Conservation (phyloP, 2,329 filamentous ascomycete species). For the Fonsecaea pedrosoi region DNA sequence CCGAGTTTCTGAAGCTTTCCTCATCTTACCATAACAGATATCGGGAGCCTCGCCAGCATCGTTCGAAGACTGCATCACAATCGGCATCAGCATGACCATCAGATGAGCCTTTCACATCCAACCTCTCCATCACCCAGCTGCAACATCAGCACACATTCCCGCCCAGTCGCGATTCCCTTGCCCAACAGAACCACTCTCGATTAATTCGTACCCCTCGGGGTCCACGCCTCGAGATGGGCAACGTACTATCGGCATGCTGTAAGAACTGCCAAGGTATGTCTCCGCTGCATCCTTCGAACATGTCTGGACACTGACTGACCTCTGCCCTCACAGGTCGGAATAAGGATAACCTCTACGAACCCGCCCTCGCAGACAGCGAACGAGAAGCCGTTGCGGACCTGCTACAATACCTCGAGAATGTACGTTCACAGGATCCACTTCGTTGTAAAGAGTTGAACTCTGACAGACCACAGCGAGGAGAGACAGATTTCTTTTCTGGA, state of each 20-base stretch:
- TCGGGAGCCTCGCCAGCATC: constrained; percentile 25
- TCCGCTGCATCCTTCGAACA: not conserved
- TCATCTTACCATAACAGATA: constrained; percentile 12
- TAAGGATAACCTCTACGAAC: constrained; percentile 82
- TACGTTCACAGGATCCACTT: constrained; percentile 55
- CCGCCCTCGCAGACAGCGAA: constrained; percentile 91
- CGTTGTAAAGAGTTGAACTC: constrained; percentile 34
- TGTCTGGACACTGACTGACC: not conserved
- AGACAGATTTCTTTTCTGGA: constrained; percentile 98
- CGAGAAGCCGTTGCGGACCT: constrained; percentile 95
- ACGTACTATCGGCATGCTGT: constrained; percentile 41
- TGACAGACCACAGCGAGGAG: constrained; percentile 70
- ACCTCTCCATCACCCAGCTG: constrained; percentile 11
- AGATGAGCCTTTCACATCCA: constrained; percentile 28
- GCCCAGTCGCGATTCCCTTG: constrained; percentile 11
- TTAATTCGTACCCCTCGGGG: constrained; percentile 34
- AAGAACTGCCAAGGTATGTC: constrained; percentile 40
- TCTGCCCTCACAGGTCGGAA: constrained; percentile 65
- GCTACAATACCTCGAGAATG: constrained; percentile 94
- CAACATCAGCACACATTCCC: constrained; percentile 15
- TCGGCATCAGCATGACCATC: constrained; percentile 27
- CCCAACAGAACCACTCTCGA: constrained; percentile 21
- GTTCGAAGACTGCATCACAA: constrained; percentile 24
- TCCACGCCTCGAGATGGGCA: constrained; percentile 39
- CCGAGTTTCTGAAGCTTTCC: constrained; percentile 11